These are phyloP conservation scores for Hericium erinaceus DNA, from an alignment of 768 basidiomycete genomes.

Conservation along the genomic window DNA sequence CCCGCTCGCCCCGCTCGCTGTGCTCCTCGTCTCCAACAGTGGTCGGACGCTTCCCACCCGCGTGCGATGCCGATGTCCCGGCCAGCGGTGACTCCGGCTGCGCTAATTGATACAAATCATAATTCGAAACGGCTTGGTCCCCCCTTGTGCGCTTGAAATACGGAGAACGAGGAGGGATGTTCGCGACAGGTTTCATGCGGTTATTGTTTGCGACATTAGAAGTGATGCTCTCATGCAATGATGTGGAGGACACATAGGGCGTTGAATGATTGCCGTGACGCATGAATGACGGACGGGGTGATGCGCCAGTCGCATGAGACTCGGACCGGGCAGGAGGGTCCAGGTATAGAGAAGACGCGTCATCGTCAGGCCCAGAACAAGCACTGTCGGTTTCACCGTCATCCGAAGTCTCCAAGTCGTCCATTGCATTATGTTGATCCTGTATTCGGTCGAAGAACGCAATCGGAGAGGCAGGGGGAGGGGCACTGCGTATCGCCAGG, in stretches of 20 bases:
- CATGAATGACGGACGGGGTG: constrained; percentile 5
- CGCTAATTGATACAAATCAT: constrained; percentile 6
- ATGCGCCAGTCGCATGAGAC: constrained; percentile 1
- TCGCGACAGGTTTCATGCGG: constrained; percentile 3
- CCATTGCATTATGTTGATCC: constrained; percentile 60
- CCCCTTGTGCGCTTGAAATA: constrained; percentile 11
- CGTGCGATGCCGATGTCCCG: constrained; percentile 2
- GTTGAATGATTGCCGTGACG: constrained; percentile 4
- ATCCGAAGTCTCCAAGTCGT: constrained; percentile 52
- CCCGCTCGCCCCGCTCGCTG: constrained; percentile 29
- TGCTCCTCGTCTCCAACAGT: constrained; percentile 24
- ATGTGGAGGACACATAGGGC: constrained; percentile 7
- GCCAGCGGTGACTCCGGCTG: background rate
- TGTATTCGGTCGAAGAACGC: constrained; percentile 74
- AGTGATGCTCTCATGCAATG: constrained; percentile 3
- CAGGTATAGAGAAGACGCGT: constrained; percentile 9
- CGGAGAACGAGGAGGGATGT: constrained; percentile 8
- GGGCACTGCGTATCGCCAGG: constrained; percentile 47
- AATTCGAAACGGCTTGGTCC: constrained; percentile 9
- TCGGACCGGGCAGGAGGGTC: constrained; percentile 16
- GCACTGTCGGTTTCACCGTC: background rate
- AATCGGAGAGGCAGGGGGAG: constrained; percentile 54
- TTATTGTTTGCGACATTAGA: constrained; percentile 3
- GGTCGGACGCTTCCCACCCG: constrained; percentile 3
- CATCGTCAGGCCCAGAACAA: constrained; percentile 27